These are phyloP conservation scores for Trichoderma semiorbis DNA, from an alignment of 2,329 filamentous ascomycete genomes.

Conservation along the genomic window DNA sequence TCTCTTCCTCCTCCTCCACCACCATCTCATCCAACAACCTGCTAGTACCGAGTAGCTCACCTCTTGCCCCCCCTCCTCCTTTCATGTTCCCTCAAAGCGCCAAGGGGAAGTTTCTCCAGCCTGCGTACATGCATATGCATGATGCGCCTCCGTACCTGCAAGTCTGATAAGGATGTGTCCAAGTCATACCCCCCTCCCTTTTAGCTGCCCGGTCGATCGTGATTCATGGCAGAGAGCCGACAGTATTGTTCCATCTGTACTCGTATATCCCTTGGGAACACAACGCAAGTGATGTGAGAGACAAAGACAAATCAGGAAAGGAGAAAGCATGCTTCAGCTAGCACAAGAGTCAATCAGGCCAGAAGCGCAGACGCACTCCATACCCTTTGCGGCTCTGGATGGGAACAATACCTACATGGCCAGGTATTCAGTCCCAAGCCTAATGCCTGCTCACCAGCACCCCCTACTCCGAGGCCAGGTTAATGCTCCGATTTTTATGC, in stretches of 20 bases:
- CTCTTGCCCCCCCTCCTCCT: neutral
- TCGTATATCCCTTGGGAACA: neutral
- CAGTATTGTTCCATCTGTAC: neutral
- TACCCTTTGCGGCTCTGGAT: neutral
- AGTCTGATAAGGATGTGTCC: constrained; percentile 8
- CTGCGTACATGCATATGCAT: constrained; percentile 13
- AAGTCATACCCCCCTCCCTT: neutral
- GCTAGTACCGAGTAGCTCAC: constrained; percentile 4
- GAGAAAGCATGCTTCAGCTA: constrained; percentile 3
- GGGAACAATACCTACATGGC: neutral
- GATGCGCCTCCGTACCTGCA: constrained; percentile 12
- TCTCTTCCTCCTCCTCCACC: neutral
- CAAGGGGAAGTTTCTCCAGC: constrained; percentile 17
- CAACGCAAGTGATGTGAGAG: neutral
- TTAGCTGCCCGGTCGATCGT: constrained; percentile 5
- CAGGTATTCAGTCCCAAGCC: neutral
- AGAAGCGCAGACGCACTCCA: neutral
- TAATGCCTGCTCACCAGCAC: neutral
- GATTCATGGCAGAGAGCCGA: constrained; percentile 7
- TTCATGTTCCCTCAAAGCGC: constrained; percentile 5
- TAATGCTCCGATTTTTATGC: neutral
- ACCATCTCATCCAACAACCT: neutral
- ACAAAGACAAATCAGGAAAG: constrained; percentile 8
- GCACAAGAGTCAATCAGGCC: neutral
- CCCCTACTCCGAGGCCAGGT: neutral